A percentile compares a stretch with the other conserved stretches of the same genome.
Evolutionary conservation across 1,284 basidiomycete genomes (phyloP).

Genomic region (Ganoderma lingzhi): DNA sequence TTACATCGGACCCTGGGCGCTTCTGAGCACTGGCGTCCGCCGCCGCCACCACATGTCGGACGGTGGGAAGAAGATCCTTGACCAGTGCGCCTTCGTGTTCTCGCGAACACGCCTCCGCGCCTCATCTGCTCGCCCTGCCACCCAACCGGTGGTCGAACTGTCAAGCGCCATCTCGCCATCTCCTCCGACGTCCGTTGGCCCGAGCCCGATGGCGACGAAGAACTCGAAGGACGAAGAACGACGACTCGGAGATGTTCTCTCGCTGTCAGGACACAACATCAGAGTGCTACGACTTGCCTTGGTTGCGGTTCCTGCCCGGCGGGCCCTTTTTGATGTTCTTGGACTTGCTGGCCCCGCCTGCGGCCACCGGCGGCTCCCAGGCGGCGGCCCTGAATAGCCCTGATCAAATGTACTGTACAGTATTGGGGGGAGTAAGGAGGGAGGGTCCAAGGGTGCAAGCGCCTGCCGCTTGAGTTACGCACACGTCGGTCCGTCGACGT

Average conservation of each 20-base stretch:
- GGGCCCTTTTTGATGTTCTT: not conserved
- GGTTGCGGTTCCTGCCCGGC: not conserved
- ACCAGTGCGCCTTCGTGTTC: not conserved
- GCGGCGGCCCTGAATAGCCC: not conserved
- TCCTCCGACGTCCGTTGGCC: not conserved
- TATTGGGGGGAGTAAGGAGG: too few relatives aligned
- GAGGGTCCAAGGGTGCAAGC: not conserved
- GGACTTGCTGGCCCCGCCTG: not conserved
- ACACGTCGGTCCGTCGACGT: not conserved
- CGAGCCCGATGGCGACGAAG: slow-evolving; percentile 2
- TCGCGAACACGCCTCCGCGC: slow-evolving; percentile 8
- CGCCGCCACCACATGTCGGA: not conserved
- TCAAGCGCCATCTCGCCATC: slow-evolving; percentile 1
- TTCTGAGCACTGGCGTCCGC: not conserved
- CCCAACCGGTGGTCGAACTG: not conserved
- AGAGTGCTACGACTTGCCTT: not conserved
- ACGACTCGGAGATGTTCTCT: not conserved
- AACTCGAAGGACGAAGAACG: not conserved
- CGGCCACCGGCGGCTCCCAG: not conserved
- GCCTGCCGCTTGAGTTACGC: not conserved
- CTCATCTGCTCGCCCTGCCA: not conserved
- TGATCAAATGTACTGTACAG: too few relatives aligned
- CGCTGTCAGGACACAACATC: not conserved
- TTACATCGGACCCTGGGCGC: not conserved
- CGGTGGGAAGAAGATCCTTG: slow-evolving; percentile 5